Percentiles rank a stretch among this genome's conserved stretches.
Evolutionary conservation across 257 asterid species (phyloP).

Genomic region (Solanum sitiens): DNA sequence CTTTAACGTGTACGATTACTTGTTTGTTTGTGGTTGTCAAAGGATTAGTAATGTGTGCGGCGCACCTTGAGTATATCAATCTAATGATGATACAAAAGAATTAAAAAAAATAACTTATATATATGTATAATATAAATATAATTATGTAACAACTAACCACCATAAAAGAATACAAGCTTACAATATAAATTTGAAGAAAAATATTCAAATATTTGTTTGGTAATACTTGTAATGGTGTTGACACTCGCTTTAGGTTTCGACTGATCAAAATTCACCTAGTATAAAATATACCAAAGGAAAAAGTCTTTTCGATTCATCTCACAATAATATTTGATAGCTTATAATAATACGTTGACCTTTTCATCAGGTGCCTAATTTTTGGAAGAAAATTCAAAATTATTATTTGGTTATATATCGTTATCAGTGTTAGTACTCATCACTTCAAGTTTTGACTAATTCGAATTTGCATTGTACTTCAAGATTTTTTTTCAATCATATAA

Average conservation of each 20-base stretch:
- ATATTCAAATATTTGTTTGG: not conserved
- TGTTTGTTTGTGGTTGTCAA: not conserved
- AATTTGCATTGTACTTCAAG: no score
- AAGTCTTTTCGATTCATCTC: no score
- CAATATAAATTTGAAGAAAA: no score
- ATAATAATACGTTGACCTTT: not conserved
- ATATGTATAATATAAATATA: no score
- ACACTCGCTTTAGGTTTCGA: no score
- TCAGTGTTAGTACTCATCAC: no score
- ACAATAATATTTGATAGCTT: not conserved
- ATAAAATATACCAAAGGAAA: not conserved
- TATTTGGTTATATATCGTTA: not conserved
- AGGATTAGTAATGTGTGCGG: not conserved
- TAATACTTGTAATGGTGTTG: not conserved
- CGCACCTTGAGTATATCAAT: not conserved
- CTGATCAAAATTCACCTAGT: not conserved
- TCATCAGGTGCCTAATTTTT: not conserved
- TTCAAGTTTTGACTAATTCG: no score
- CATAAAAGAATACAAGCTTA: not conserved
- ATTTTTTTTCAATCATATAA: no score
- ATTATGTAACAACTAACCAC: not conserved
- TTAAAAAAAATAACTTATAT: not conserved
- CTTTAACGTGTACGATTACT: not conserved
- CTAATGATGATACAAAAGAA: not conserved
- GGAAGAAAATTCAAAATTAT: no score